These are phyloP conservation scores for Teratosphaeria epicoccoides DNA, from an alignment of 2,329 filamentous ascomycete species.

Conservation along the genomic window DNA sequence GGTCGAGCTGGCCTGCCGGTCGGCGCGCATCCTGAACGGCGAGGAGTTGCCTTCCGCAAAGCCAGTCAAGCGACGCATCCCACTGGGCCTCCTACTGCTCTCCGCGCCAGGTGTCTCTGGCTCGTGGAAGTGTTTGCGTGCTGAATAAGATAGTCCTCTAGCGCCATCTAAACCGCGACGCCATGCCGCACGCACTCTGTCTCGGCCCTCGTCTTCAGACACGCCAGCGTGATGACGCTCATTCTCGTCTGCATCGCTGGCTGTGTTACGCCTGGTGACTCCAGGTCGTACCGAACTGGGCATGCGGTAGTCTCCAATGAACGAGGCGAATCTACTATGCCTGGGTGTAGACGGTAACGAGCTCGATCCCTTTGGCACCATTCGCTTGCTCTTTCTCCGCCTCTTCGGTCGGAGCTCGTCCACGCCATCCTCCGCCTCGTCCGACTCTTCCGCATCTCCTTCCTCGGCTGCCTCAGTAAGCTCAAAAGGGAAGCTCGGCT, in stretches of 20 bases:
- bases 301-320: conserved; percentile 38
- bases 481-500: conserved; percentile 36
- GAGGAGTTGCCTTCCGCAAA: conserved; percentile 31
- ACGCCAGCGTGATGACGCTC: conserved; percentile 33
- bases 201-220: conserved; percentile 42
- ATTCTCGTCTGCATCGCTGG: conserved; percentile 24
- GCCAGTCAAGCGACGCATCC: conserved; percentile 38
- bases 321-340: conserved; percentile 38
- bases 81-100: conserved; percentile 29
- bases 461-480: conserved; percentile 65
- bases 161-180: conserved; percentile 37
- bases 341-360: conserved; percentile 60
- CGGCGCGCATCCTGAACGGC: conserved; percentile 33
- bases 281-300: conserved; percentile 40
- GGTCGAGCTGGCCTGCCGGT: conserved; percentile 37
- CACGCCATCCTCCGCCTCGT: conserved; percentile 34
- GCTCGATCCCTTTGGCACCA: conserved; percentile 44
- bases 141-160: conserved; percentile 36
- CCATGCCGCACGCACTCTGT: conserved; percentile 38
- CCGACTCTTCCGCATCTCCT: conserved; percentile 59
- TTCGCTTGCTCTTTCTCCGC: conserved; percentile 53
- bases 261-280: conserved; percentile 44
- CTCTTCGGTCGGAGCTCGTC: conserved; percentile 46
- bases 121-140: conserved; percentile 20
- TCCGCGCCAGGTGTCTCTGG: conserved; percentile 17